A percentile compares a stretch with the other conserved stretches of the same genome.
Evolutionary conservation across 2,329 filamentous ascomycete genomes (phyloP).

Genomic region (Verticillium albo-atrum): DNA sequence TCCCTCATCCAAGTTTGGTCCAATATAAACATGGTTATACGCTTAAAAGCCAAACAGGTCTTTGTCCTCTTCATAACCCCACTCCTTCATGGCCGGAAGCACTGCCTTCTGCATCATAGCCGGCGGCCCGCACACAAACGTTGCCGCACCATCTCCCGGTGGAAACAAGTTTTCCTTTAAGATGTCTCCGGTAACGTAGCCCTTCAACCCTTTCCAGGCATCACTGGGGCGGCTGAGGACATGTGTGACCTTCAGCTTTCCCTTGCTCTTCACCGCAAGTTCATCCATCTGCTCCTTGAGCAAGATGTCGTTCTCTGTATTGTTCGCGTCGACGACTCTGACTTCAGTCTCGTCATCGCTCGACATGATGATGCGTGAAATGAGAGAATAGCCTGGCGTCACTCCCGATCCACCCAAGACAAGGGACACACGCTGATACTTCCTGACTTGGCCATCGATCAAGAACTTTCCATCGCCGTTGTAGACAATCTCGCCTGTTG

Average conservation of each 20-base stretch:
- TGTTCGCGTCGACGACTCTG: conserved; percentile 42
- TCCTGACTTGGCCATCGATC: conserved; percentile 33
- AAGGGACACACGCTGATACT: conserved; percentile 39
- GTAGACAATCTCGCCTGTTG: conserved; percentile 46
- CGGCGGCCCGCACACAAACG: conserved; percentile 45
- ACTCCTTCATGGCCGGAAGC: conserved; percentile 39
- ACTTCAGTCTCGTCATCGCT: conserved; percentile 29
- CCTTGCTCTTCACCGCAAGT: conserved; percentile 28
- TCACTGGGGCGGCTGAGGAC: conserved; percentile 39
- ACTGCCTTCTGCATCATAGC: conserved; percentile 47
- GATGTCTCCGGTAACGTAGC: conserved; percentile 35
- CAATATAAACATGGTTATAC: no score
- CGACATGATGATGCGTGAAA: conserved; percentile 33
- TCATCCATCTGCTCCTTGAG: conserved; percentile 35
- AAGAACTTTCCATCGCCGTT: conserved; percentile 38
- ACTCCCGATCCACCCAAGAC: conserved; percentile 47
- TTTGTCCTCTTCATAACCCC: conserved; percentile 39
- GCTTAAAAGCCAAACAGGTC: conserved; percentile 38
- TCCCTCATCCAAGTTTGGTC: no score
- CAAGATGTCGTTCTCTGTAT: conserved; percentile 40
- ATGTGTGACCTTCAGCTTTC: conserved; percentile 39
- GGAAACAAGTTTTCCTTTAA: conserved; percentile 34
- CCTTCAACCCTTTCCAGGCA: conserved; percentile 39
- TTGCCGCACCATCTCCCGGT: conserved; percentile 33
- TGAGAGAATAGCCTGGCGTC: conserved; percentile 46